Evolutionary conservation across 768 basidiomycete species (phyloP).

Genomic region (Scleroderma citrinum): DNA sequence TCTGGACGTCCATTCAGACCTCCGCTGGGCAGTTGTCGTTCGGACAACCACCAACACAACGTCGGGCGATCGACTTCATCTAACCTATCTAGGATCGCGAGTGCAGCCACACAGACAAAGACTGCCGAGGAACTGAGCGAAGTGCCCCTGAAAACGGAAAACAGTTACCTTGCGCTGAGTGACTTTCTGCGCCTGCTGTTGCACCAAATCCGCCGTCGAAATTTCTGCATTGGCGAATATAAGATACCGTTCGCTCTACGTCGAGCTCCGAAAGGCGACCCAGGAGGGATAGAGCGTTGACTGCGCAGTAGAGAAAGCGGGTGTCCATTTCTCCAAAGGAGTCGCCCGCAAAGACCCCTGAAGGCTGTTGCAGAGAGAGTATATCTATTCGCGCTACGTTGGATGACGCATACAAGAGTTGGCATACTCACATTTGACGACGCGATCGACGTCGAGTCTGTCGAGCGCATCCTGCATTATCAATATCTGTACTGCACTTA

Average conservation of each 20-base stretch:
- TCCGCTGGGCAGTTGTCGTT: constrained; percentile 88
- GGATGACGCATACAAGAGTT: no score
- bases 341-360: constrained; percentile 89
- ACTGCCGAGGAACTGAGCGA: constrained; percentile 40
- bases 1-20: constrained; percentile 97
- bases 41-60: constrained; percentile 89
- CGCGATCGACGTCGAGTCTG: constrained; percentile 59
- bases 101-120: constrained; percentile 81
- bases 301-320: constrained; percentile 85
- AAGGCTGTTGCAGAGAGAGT: constrained; percentile 74
- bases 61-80: constrained; percentile 77
- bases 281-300: constrained; percentile 76
- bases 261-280: constrained; percentile 68
- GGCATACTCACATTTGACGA: constrained; percentile 74
- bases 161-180: constrained; percentile 76
- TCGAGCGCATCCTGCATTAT: constrained; percentile 79
- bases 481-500: constrained; percentile 91
- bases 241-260: constrained; percentile 57
- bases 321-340: constrained; percentile 89
- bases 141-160: background rate
- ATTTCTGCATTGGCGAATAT: constrained; percentile 77
- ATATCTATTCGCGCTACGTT: constrained; percentile 52
- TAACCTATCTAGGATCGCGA: constrained; percentile 81
- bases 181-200: constrained; percentile 82
- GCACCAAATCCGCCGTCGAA: constrained; percentile 96